Evolutionary conservation across 345 rosid species (phyloP).

Genomic region (Sapria himalayana): DNA sequence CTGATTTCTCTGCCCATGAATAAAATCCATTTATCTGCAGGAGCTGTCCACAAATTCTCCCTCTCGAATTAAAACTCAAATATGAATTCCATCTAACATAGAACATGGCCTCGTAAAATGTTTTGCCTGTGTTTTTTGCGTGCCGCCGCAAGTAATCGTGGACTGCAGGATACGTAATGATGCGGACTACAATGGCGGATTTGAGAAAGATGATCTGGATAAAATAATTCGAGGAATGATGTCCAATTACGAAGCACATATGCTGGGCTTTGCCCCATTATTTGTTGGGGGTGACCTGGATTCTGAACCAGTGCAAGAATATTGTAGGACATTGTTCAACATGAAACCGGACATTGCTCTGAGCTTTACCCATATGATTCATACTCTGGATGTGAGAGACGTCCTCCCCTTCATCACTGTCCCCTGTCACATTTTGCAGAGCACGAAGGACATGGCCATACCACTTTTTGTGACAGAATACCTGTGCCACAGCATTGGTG

Average conservation of each 20-base stretch:
- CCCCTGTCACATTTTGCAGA: constrained; percentile 79
- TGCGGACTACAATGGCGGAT: constrained; percentile 68
- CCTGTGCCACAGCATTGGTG: constrained; percentile 43
- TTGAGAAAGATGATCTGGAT: constrained; percentile 59
- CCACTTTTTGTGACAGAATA: constrained; percentile 65
- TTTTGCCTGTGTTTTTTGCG: constrained; percentile 25
- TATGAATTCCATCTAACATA: background rate
- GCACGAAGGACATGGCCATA: constrained; percentile 70
- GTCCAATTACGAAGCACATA: constrained; percentile 72
- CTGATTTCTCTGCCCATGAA: too few species aligned
- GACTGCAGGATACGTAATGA: too few species aligned
- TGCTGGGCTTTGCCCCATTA: constrained; percentile 75
- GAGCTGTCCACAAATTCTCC: background rate
- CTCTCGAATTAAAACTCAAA: background rate
- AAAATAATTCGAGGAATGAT: constrained; percentile 66
- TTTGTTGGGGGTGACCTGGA: constrained; percentile 82
- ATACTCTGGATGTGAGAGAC: constrained; percentile 57
- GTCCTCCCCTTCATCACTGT: constrained; percentile 32
- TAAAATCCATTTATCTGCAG: background rate
- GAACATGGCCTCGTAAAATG: background rate
- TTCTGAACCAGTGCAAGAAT: constrained; percentile 74
- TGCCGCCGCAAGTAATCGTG: too few species aligned
- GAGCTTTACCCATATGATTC: constrained; percentile 44
- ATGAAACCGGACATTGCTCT: constrained; percentile 91
- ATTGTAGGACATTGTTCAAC: constrained; percentile 80